Base-by-base conservation (phyloP, 1,284 basidiomycete species). In the Moesziomyces sp. region DNA sequence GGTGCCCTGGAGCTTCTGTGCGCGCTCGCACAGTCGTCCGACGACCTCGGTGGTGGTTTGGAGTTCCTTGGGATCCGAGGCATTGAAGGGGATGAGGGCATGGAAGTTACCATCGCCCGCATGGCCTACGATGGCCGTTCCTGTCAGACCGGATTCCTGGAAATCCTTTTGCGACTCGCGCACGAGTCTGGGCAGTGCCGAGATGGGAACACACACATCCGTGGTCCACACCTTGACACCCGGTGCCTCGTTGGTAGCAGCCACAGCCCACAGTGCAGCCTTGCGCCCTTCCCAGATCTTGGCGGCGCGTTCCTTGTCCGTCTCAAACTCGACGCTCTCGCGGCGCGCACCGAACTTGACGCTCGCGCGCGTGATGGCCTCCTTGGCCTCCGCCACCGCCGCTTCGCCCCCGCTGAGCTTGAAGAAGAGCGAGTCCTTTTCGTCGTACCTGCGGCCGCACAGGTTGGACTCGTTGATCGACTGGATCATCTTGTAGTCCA, bases 271-370 rank as follows among this genome's bases (percentile, higher is more conserved):
- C 43, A 91, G 86, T 9, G 91, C 92, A 52, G 92, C 91, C 87
- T 97, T 97, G 47, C 95, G 84, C 58, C 93, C 92, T 51, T 88
- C 86, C 94, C 94, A 97, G 10, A 97, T 85, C 52, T 90, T 89
- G 3, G 87, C 87, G 0, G 92, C 92, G 74, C 93, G 91, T 51
- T 88, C 85, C 19, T 91, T 88, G 58, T 86, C 87, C 48, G 86
- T 87, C 1, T 92, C 91, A 24, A 93, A 88, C 72, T 89, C 87
- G 40, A 80, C 62, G 10, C 63, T 58, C 19, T 47, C 59, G 46
- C 52, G 61, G 21, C 64, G 51, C 2, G 66, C 51, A 18, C 73
- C 76, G 43, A 53, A 69, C 46, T 66, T 72, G 30, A 63, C 47
- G 13, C 60, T 45, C 0, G 73, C 74, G 14, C 54, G 56, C 10